A percentile compares a stretch with the other conserved stretches of the same genome.
Evolutionary conservation across 305 asterid species (phyloP).

Genomic region (Fraxinus sp.): DNA sequence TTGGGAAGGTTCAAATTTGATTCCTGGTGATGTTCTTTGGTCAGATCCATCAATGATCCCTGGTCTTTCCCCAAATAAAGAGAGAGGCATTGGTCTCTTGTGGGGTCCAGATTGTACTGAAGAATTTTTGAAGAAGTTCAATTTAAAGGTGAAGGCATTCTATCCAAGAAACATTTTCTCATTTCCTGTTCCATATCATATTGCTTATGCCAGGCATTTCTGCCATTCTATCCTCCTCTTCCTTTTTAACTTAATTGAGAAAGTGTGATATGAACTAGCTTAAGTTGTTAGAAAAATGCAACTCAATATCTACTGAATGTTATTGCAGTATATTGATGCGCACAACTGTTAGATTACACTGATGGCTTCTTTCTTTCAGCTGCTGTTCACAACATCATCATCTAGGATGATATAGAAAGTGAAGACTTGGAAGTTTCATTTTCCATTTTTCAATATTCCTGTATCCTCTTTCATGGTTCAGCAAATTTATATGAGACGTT

Average conservation of each 20-base stretch:
- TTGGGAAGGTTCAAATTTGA: constrained; percentile 88
- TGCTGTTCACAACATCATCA: background rate
- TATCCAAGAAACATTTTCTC: background rate
- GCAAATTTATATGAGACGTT: background rate
- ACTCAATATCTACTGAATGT: background rate
- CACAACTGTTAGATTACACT: background rate
- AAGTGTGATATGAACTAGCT: background rate
- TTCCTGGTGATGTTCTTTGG: constrained; percentile 96
- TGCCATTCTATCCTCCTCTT: background rate
- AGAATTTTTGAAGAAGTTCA: constrained; percentile 69
- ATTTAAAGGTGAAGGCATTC: constrained; percentile 54
- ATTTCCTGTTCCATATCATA: background rate
- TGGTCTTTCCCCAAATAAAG: constrained; percentile 85
- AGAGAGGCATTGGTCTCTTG: constrained; percentile 92
- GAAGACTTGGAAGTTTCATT: background rate
- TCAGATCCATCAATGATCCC: constrained; percentile 85
- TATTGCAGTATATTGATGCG: background rate
- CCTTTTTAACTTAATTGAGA: background rate
- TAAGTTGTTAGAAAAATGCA: background rate
- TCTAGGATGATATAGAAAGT: background rate
- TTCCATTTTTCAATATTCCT: background rate
- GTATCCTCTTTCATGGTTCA: background rate
- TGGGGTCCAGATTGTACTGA: constrained; percentile 97
- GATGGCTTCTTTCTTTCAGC: background rate
- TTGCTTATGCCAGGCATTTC: background rate